phyloP scores from a whole-genome alignment of 352 stramenopile species.

The Pseudoperonospora humuli region DNA sequence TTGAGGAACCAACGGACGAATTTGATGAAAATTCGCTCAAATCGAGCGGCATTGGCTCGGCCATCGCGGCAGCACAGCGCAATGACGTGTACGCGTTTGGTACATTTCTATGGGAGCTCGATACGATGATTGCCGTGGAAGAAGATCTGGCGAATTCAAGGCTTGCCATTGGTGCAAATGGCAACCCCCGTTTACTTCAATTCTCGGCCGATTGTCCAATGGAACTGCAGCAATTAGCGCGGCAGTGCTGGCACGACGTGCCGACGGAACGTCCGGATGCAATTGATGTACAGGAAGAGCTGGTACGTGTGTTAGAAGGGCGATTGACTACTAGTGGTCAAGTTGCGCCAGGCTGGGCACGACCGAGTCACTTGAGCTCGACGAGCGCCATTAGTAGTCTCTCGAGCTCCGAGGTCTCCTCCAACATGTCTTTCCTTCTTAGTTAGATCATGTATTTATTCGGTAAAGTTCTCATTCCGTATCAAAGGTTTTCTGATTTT shows the following conservation, averaged over 20 bases:
- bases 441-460: too few relatives aligned
- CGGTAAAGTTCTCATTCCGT: too few relatives aligned
- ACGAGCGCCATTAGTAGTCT: constrained; percentile 32
- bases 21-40: constrained; percentile 27
- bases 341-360: constrained; percentile 42
- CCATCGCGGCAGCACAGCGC: constrained; percentile 24
- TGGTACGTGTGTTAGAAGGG: constrained; percentile 61
- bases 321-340: constrained; percentile 41
- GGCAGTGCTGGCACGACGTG: constrained; percentile 55
- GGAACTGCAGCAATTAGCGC: constrained; percentile 45
- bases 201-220: constrained; percentile 54
- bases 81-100: constrained; percentile 67
- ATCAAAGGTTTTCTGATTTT: too few relatives aligned
- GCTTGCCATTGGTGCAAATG: constrained; percentile 7
- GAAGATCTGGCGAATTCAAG: constrained; percentile 36
- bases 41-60: constrained; percentile 11
- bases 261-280: constrained; percentile 38
- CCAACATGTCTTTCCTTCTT: constrained; percentile 31
- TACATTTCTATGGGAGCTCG: constrained; percentile 64
- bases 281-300: constrained; percentile 68
- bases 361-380: constrained; percentile 38
- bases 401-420: constrained; percentile 36
- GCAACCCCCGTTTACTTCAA: constrained; percentile 47
- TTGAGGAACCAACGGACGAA: constrained; percentile 16
- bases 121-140: constrained; percentile 63